Base-by-base conservation (phyloP, 169 alveolate genomes). In the Cryptosporidium ubiquitum region DNA sequence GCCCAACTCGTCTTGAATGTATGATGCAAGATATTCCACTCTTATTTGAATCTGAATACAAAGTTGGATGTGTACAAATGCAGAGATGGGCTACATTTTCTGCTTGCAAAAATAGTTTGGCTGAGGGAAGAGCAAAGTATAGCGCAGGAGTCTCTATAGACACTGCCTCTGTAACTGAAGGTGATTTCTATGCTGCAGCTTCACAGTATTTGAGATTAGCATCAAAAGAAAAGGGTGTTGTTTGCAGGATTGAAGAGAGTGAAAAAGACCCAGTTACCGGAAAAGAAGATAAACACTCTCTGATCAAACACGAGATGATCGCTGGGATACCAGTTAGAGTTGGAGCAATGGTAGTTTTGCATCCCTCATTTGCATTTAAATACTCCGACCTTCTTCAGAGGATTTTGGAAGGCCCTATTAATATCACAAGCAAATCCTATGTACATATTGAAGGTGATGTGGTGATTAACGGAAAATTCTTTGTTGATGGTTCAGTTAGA, bases 1-100 rank as follows among this genome's bases (percentile, higher is more conserved):
- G 97, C 3, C 97, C 99, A 42, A 95, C 99, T 4, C 96, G 99
- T 70, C 91, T 97, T 51, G 99, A 97, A 86, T 96, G 98, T 49
- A 95, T 96, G 97, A 96, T 96, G 98, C 97, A 96, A 85, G 98
- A 96, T 84, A 94, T 93, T 42, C 93, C 93, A 18, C 79, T 70
- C 40, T 58, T 92, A 94, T 96, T 95, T 23, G 60, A 79, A 10
- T 73, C 69, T 47, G 92, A 85, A 20, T 84, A 91, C 35, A 94
- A 91, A 69, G 96, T 94, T 20, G 97, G 97, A 26, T 93, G 94
- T 84, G 91, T 95, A 14, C 86, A 91, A 55, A 93, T 93, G 70
- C 95, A 93, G n/a, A 92, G 95, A 68, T 93, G 96, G 96, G 91
- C 92, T 70, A 93, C 96, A 49, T 96, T 96, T 84, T 85, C 96